Percentiles rank a stretch among this genome's conserved stretches.
These are phyloP conservation scores for Monilinia aucupariae DNA, from an alignment of 2,329 filamentous ascomycete genomes.

Conservation along the genomic window DNA sequence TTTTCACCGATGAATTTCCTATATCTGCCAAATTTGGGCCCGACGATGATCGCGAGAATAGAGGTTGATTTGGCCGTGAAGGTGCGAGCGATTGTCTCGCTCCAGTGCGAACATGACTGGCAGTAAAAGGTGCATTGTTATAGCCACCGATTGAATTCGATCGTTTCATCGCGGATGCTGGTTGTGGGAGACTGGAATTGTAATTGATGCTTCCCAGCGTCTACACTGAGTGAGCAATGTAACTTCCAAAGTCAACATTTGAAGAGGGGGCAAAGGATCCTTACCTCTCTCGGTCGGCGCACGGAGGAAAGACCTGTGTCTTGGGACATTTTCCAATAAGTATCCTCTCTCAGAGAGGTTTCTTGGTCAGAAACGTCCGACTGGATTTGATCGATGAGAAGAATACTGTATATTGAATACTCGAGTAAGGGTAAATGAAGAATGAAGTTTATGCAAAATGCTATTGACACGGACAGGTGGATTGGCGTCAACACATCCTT, in stretches of 20 bases:
- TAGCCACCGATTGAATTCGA: slow-evolving; percentile 70
- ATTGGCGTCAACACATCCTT: slow-evolving; percentile 15
- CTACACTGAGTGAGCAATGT: slow-evolving; percentile 41
- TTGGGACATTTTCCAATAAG: slow-evolving; percentile 62
- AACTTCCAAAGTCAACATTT: slow-evolving; percentile 6
- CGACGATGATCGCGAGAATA: slow-evolving; percentile 80
- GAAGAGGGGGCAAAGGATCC: slow-evolving; percentile 27
- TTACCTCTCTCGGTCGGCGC: slow-evolving; percentile 83
- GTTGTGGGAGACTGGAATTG: slow-evolving; percentile 83
- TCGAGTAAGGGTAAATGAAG: no score
- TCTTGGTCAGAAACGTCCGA: background rate
- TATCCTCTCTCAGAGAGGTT: background rate
- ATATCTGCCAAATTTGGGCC: slow-evolving; percentile 74
- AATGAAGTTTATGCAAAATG: background rate
- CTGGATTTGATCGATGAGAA: slow-evolving; percentile 9
- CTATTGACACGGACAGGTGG: background rate
- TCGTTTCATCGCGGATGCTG: slow-evolving; percentile 89
- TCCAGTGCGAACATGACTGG: slow-evolving; percentile 72
- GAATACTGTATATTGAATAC: background rate
- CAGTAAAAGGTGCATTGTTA: slow-evolving; percentile 57
- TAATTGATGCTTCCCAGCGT: slow-evolving; percentile 80
- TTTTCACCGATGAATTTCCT: slow-evolving; percentile 77
- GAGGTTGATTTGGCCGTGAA: slow-evolving; percentile 75
- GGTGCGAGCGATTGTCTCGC: slow-evolving; percentile 82
- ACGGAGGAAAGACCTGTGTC: slow-evolving; percentile 86